These are phyloP conservation scores for Thelephora ganbajun DNA, from an alignment of 768 basidiomycete species.

Conservation along the genomic window DNA sequence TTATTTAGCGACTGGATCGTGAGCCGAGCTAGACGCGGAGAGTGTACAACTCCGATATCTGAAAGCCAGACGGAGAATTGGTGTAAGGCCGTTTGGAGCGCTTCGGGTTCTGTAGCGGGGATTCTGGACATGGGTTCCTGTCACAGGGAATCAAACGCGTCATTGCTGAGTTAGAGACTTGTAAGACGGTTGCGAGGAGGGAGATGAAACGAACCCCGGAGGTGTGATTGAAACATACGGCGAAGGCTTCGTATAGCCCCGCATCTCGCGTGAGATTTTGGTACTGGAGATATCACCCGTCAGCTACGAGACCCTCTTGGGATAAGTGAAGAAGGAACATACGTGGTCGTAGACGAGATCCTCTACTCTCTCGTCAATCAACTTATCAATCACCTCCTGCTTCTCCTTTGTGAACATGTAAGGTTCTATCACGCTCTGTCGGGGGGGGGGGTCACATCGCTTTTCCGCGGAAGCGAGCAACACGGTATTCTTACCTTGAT, in stretches of 20 bases:
- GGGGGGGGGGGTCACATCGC: neutral
- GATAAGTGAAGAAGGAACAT: constrained; percentile 16
- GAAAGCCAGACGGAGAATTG: constrained; percentile 81
- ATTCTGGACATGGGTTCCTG: constrained; percentile 69
- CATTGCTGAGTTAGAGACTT: neutral
- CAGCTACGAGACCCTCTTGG: constrained; percentile 5
- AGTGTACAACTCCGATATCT: constrained; percentile 64
- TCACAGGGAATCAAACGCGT: neutral
- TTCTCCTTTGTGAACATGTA: constrained; percentile 58
- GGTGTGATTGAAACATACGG: constrained; percentile 22
- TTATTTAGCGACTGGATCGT: constrained; percentile 50
- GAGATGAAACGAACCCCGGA: constrained; percentile 25
- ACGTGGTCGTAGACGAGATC: constrained; percentile 77
- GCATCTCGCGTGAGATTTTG: constrained; percentile 38
- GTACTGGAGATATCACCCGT: constrained; percentile 22
- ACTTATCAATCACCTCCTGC: constrained; percentile 36
- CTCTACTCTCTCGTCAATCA: constrained; percentile 49
- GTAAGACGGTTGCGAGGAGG: neutral
- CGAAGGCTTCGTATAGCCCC: constrained; percentile 33
- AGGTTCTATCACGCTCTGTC: constrained; percentile 48
- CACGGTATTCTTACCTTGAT: constrained; percentile 41
- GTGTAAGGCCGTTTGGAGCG: constrained; percentile 47
- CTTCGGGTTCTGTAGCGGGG: constrained; percentile 47
- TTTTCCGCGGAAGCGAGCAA: constrained; percentile 1
- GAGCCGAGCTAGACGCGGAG: constrained; percentile 66